Evolutionary conservation across 1,284 basidiomycete genomes (phyloP).

Genomic region (Leccinum pachyderme): DNA sequence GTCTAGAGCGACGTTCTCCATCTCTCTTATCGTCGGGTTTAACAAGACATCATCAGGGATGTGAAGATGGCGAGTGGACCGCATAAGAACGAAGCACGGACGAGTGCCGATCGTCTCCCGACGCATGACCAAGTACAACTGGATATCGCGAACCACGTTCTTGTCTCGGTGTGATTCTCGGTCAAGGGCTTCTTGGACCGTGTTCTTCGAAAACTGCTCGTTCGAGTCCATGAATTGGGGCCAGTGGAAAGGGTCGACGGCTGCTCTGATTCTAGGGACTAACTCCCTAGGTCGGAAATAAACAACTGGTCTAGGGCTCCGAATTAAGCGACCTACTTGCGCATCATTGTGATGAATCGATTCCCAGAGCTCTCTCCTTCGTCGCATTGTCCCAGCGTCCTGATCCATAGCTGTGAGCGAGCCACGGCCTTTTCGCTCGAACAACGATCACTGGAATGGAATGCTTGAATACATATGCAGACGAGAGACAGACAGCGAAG

Average conservation of each 20-base stretch:
- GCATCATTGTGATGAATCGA: slow-evolving; percentile 23
- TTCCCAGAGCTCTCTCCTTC: slow-evolving; percentile 14
- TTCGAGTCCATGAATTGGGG: slow-evolving; percentile 29
- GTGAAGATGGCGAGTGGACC: slow-evolving; percentile 28
- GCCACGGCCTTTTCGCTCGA: slow-evolving; percentile 19
- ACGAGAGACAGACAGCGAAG: neutral
- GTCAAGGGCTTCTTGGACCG: slow-evolving; percentile 26
- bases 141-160: slow-evolving; percentile 16
- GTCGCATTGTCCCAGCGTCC: slow-evolving; percentile 21
- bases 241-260: slow-evolving; percentile 29
- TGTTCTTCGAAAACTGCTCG: slow-evolving; percentile 19
- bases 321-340: slow-evolving; percentile 15
- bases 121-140: slow-evolving; percentile 29
- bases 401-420: slow-evolving; percentile 25
- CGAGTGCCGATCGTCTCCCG: slow-evolving; percentile 29
- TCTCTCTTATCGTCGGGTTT: slow-evolving; percentile 24
- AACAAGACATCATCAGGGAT: slow-evolving; percentile 25
- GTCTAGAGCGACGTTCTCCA: slow-evolving; percentile 29
- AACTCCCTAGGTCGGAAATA: slow-evolving; percentile 19
- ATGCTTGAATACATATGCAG: neutral
- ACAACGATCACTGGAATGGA: slow-evolving; percentile 18
- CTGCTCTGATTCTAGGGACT: slow-evolving; percentile 24
- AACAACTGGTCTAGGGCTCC: neutral
- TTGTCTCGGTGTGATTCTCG: slow-evolving; percentile 23
- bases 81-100: slow-evolving; percentile 31